Evolutionary conservation across 805 yeast species (phyloP).

Genomic region (Lachancea quebecensis): DNA sequence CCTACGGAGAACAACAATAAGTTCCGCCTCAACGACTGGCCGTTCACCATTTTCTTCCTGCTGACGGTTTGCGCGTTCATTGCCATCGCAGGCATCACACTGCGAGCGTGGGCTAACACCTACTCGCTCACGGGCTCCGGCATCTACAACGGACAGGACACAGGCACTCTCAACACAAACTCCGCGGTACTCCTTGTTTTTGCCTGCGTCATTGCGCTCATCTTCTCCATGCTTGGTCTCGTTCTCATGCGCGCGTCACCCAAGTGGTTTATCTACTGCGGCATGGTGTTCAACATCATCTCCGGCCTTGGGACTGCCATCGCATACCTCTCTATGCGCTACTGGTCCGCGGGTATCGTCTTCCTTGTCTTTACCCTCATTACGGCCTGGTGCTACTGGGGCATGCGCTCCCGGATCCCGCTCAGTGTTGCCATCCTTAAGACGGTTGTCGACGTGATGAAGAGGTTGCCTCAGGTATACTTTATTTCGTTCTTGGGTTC

Average conservation of each 20-base stretch:
- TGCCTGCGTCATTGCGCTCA: slow-evolving; percentile 52
- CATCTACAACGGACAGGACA: slow-evolving; percentile 45
- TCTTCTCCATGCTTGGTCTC: slow-evolving; percentile 50
- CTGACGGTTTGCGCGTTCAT: slow-evolving; percentile 56
- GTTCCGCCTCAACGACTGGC: slow-evolving; percentile 67
- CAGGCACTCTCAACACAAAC: slow-evolving; percentile 68
- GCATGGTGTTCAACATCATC: slow-evolving; percentile 59
- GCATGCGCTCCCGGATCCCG: slow-evolving; percentile 63
- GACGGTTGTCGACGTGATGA: slow-evolving; percentile 72
- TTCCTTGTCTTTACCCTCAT: slow-evolving; percentile 58
- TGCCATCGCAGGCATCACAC: slow-evolving; percentile 60
- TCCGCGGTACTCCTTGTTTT: slow-evolving; percentile 66
- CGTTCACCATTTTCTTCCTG: slow-evolving; percentile 50
- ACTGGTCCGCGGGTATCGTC: slow-evolving; percentile 77
- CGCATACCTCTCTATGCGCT: slow-evolving; percentile 56
- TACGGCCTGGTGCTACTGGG: slow-evolving; percentile 67
- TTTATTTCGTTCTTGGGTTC: slow-evolving; percentile 56
- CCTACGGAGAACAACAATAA: slow-evolving; percentile 40
- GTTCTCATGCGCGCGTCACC: slow-evolving; percentile 60
- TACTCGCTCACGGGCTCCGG: slow-evolving; percentile 54
- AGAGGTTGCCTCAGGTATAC: slow-evolving; percentile 61
- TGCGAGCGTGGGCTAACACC: slow-evolving; percentile 54
- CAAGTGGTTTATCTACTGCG: slow-evolving; percentile 55
- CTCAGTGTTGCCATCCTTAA: slow-evolving; percentile 63
- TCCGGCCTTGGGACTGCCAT: slow-evolving; percentile 73